Evolutionary conservation across 495 filamentous ascomycete genomes (phyloP).

Genomic region (Cercophora samala): DNA sequence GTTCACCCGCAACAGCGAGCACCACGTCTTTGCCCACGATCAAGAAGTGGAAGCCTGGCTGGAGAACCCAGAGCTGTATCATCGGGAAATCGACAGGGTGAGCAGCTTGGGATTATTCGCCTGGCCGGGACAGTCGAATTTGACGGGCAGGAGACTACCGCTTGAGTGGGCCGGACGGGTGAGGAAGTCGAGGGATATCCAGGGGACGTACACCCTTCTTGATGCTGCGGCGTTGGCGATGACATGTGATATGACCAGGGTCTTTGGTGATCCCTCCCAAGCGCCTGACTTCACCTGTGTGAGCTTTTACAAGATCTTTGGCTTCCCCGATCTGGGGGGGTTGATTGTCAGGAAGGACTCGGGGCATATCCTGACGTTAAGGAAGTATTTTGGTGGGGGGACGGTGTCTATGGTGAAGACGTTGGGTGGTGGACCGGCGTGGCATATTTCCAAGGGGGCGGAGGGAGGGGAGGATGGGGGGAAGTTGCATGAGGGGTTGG

Average conservation of each 20-base stretch:
- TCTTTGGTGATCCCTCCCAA: conserved; percentile 52
- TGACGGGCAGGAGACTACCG: conserved; percentile 68
- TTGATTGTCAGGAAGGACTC: conserved; percentile 63
- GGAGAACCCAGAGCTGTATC: neutral
- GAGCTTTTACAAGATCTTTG: conserved; percentile 81
- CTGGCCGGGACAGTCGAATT: conserved; percentile 77
- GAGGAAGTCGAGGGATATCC: conserved; percentile 34
- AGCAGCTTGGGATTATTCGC: conserved; percentile 58
- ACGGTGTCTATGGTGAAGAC: conserved; percentile 68
- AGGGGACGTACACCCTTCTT: conserved; percentile 61
- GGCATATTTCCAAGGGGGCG: conserved; percentile 59
- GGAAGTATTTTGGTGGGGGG: conserved; percentile 74
- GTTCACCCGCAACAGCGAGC: conserved; percentile 45
- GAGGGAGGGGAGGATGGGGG: conserved; percentile 19
- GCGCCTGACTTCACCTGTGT: conserved; percentile 71
- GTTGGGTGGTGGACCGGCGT: conserved; percentile 47
- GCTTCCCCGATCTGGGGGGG: conserved; percentile 72
- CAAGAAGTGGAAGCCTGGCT: conserved; percentile 67
- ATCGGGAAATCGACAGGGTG: neutral
- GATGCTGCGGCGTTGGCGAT: conserved; percentile 72
- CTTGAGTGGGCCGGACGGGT: conserved; percentile 56
- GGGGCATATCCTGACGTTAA: conserved; percentile 57
- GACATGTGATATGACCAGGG: conserved; percentile 56
- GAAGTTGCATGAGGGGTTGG: conserved; percentile 39
- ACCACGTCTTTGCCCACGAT: conserved; percentile 62